Conservation (phyloP, 1,139 yeast genomes). For the Taphrina flavorubra region DNA sequence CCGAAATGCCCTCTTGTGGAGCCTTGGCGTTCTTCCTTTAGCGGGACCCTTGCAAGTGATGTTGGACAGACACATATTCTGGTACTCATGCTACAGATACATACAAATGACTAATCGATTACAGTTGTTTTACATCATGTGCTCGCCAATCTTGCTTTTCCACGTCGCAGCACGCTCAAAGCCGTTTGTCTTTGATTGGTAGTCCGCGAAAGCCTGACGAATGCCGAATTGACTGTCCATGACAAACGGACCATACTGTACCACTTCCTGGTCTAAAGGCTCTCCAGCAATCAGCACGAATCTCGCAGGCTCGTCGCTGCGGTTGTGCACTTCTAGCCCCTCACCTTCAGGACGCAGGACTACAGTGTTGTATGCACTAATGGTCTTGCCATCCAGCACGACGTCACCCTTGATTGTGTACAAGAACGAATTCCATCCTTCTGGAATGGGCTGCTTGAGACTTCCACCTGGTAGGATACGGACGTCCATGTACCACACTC, state of each 20-base stretch:
- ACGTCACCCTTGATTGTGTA: constrained; percentile 73
- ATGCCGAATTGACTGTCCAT: constrained; percentile 69
- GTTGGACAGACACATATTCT: too few relatives aligned
- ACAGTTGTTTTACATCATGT: constrained; percentile 5
- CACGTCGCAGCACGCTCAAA: constrained; percentile 74
- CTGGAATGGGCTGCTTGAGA: constrained; percentile 66
- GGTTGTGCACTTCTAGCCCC: constrained; percentile 49
- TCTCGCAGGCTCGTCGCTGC: constrained; percentile 54
- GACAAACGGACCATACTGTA: constrained; percentile 91
- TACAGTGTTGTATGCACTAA: constrained; percentile 61
- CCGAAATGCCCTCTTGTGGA: not conserved
- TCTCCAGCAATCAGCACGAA: constrained; percentile 80
- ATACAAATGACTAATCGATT: too few relatives aligned
- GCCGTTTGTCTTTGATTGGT: constrained; percentile 70
- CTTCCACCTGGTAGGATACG: constrained; percentile 70
- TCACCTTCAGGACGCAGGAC: constrained; percentile 74
- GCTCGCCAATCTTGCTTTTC: constrained; percentile 65
- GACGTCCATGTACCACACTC: constrained; percentile 68
- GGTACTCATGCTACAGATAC: too few relatives aligned
- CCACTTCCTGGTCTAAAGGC: constrained; percentile 73
- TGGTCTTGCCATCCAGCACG: constrained; percentile 56
- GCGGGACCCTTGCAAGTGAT: too few relatives aligned
- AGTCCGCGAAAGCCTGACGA: constrained; percentile 71
- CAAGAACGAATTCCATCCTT: constrained; percentile 71
- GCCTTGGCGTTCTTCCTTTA: not conserved